Base-by-base conservation (phyloP, 1,284 basidiomycete genomes). In the Tausonia pullulans region DNA sequence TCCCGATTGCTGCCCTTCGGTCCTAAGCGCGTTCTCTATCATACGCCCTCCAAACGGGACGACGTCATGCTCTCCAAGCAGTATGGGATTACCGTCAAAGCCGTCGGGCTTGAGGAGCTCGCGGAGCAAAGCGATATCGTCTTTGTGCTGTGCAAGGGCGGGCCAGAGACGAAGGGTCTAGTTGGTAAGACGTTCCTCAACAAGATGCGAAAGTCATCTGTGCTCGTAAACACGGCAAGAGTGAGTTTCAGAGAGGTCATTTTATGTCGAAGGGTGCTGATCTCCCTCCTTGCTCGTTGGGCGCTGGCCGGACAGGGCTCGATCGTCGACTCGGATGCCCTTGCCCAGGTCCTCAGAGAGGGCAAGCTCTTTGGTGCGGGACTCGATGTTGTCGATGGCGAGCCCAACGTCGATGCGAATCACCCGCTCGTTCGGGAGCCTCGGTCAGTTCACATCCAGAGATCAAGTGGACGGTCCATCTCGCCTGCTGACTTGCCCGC, bases 331-430 rank as follows among this genome's bases (percentile, higher is more conserved):
- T 88, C 87, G 4, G 84, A 87, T 52, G 94, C 94, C 8, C 81
- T 98, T 8, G 46, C n/a, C 27, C 48, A 49, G 46, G 50, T 60
- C 50, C 46, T 50, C 14, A 27, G 27, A 27, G 82, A 86, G 67
- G 82, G 82, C 2, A 84, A 85, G 81, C 87, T 98, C 53, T 95
- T 87, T 80, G 93, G 86, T 39, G 95, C 95, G 0, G 95, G 90
- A 0, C 72, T 98, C 5, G 95, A 98, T 74, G 95, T 98, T 46
- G 84, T 97, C 10, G 90, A 93, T 69, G 90, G 90, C 45, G 95
- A 98, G 75, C 95, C 95, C 0, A 77, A 87, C 58, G 80, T 98
- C 45, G 71, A 75, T 0, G 75, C 78, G 2, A 85, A 88, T 69
- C 91, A 98, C 74, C 85, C 87, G 0, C 76, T 97, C 54, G 84